These are phyloP conservation scores for Medicago truncatula DNA, from an alignment of 306 rosid species.

Conservation along the genomic window MtrunA17r5.0-ANR NC_053049.1:4047001-4047500, in stretches of 20 bases:
- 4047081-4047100: constrained; percentile 37
- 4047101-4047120: neutral
- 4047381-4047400: constrained; percentile 41
- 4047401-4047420: constrained; percentile 51
- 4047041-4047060: constrained; percentile 36
- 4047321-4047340: no score
- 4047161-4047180: neutral
- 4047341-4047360: no score
- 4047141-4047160: constrained; percentile 22
- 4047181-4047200: no score
- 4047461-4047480: constrained; percentile 50
- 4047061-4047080: neutral
- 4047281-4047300: no score
- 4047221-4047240: no score
- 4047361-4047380: no score
- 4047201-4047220: no score
- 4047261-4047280: no score
- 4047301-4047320: no score
- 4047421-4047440: constrained; percentile 41
- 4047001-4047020: constrained; percentile 1
- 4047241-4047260: no score
- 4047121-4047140: constrained; percentile 5
- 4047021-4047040: constrained; percentile 18
- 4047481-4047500: constrained; percentile 44
- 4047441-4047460: constrained; percentile 39